A percentile compares a stretch with the other conserved stretches of the same genome.
These are phyloP conservation scores for Coprinellus micaceus DNA, from an alignment of 768 basidiomycete species.

Conservation along the genomic window DNA sequence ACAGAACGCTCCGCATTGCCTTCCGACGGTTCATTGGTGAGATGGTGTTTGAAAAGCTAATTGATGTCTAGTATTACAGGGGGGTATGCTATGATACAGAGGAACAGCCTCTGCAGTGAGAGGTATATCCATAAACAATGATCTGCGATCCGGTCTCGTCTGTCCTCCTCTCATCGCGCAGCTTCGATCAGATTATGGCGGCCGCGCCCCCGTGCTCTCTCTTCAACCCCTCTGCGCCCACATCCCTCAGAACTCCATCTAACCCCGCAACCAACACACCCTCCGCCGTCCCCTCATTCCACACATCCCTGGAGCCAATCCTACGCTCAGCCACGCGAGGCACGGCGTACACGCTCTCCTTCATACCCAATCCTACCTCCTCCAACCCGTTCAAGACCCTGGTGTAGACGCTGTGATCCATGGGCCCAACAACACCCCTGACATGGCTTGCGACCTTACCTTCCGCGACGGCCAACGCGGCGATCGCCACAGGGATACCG, in stretches of 20 bases:
- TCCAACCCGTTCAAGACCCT: constrained; percentile 62
- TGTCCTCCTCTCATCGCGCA: too few relatives aligned
- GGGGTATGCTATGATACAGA: too few relatives aligned
- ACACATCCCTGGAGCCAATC: not conserved
- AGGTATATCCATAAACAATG: too few relatives aligned
- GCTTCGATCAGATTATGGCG: too few relatives aligned
- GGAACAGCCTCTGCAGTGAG: too few relatives aligned
- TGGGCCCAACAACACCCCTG: constrained; percentile 70
- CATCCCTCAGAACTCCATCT: constrained; percentile 2
- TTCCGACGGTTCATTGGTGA: too few relatives aligned
- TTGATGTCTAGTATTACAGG: too few relatives aligned
- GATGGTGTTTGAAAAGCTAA: too few relatives aligned
- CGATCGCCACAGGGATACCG: constrained; percentile 83
- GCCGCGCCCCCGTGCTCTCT: not conserved
- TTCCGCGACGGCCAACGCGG: constrained; percentile 67
- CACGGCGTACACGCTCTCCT: constrained; percentile 22
- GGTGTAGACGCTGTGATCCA: constrained; percentile 50
- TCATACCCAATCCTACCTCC: constrained; percentile 49
- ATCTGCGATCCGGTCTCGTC: too few relatives aligned
- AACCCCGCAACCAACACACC: constrained; percentile 17
- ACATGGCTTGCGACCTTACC: constrained; percentile 36
- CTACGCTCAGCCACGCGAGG: not conserved
- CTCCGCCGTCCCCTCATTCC: not conserved
- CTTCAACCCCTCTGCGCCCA: too few relatives aligned
- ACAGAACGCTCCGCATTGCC: too few relatives aligned